Evolutionary conservation across 2,329 filamentous ascomycete species (phyloP).

Genomic region (Lachnellula suecica): DNA sequence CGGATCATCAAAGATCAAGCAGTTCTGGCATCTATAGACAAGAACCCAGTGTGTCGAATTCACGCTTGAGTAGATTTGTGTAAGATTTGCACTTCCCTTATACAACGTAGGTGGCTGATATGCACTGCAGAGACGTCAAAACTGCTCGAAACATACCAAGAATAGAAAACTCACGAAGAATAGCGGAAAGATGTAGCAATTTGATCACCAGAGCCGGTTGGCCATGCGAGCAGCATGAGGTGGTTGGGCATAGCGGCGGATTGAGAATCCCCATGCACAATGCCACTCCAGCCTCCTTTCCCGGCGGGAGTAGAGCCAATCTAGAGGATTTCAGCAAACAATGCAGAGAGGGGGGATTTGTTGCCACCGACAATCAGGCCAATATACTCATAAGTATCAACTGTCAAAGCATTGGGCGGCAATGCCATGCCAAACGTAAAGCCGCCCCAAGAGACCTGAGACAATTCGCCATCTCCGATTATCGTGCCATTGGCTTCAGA

Average conservation of each 20-base stretch:
- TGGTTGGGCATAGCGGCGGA: slow-evolving; percentile 51
- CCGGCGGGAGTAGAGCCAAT: slow-evolving; percentile 44
- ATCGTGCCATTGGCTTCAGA: slow-evolving; percentile 40
- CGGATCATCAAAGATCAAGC: slow-evolving; percentile 52
- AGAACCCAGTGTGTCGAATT: slow-evolving; percentile 60
- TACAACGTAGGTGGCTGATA: slow-evolving; percentile 60
- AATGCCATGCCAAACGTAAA: slow-evolving; percentile 55
- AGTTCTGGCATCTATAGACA: slow-evolving; percentile 63
- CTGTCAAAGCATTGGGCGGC: slow-evolving; percentile 46
- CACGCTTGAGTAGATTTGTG: slow-evolving; percentile 57
- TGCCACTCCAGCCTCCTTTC: slow-evolving; percentile 55
- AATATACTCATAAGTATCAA: slow-evolving; percentile 55
- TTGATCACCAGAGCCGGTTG: slow-evolving; percentile 44
- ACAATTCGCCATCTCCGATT: slow-evolving; percentile 30
- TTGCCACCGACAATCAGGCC: slow-evolving; percentile 50
- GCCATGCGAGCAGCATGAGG: slow-evolving; percentile 58
- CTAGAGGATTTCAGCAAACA: slow-evolving; percentile 7
- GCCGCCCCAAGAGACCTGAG: slow-evolving; percentile 35
- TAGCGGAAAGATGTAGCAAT: slow-evolving; percentile 59
- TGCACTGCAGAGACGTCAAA: slow-evolving; percentile 35
- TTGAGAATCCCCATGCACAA: slow-evolving; percentile 49
- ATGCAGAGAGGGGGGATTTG: background rate
- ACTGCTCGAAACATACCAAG: background rate
- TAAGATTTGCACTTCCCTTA: slow-evolving; percentile 59
- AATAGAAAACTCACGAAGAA: slow-evolving; percentile 36